phyloP scores from a whole-genome alignment of 768 basidiomycete genomes.

The Termitomyces titanicus region DNA sequence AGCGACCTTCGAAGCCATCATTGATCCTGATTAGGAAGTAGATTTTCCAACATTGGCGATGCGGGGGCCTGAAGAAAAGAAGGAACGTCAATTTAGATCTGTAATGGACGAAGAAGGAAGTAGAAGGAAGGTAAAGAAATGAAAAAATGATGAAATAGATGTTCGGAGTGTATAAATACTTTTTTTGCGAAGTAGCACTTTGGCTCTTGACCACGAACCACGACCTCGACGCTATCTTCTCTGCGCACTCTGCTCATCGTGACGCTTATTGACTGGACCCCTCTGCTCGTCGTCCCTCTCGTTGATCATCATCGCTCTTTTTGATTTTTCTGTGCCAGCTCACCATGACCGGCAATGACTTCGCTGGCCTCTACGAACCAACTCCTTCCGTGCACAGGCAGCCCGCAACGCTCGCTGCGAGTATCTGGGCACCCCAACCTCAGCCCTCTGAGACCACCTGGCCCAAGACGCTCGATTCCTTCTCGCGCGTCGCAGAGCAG shows the following conservation, averaged over 20 bases:
- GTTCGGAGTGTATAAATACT: slow-evolving; percentile 27
- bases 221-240: slow-evolving; percentile 13
- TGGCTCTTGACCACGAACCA: slow-evolving; percentile 41
- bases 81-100: slow-evolving; percentile 14
- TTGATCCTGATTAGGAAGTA: neutral
- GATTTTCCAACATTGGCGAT: neutral
- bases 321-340: slow-evolving; percentile 16
- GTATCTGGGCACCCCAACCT: slow-evolving; percentile 84
- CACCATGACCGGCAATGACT: slow-evolving; percentile 26
- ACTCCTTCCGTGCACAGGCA: slow-evolving; percentile 31
- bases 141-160: neutral
- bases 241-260: slow-evolving; percentile 1
- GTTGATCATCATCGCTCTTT: neutral
- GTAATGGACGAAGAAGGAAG: slow-evolving; percentile 9
- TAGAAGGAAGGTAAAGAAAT: neutral
- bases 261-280: neutral
- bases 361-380: slow-evolving; percentile 34
- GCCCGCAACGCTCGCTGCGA: slow-evolving; percentile 40
- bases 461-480: slow-evolving; percentile 64
- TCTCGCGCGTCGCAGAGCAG: slow-evolving; percentile 51
- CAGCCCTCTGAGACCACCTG: slow-evolving; percentile 64
- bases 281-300: neutral
- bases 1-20: neutral
- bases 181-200: slow-evolving; percentile 23
- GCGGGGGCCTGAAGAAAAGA: neutral